phyloP scores from a whole-genome alignment of 139 green algal species.

The Medakamo hakoo region DNA sequence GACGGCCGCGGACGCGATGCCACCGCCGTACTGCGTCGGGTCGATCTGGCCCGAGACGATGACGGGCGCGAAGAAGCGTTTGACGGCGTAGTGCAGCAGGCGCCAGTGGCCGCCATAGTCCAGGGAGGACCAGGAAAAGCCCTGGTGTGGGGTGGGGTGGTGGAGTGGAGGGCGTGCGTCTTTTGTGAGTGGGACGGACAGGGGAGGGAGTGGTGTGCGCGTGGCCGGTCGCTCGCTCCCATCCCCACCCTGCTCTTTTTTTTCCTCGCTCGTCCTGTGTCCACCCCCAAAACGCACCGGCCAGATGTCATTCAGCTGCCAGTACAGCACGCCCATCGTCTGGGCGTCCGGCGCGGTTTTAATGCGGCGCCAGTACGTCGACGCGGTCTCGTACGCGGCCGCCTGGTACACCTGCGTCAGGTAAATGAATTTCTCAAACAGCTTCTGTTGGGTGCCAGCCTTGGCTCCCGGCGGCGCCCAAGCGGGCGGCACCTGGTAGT shows the following conservation, averaged over 20 bases:
- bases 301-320: constrained; percentile 74
- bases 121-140: constrained; percentile 38
- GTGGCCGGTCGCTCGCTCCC: not conserved
- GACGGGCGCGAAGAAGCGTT: constrained; percentile 20
- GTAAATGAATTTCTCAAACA: constrained; percentile 24
- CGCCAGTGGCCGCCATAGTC: constrained; percentile 45
- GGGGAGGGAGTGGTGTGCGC: not conserved
- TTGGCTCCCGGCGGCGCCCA: not conserved
- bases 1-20: not conserved
- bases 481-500: constrained; percentile 28
- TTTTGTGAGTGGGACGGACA: not conserved
- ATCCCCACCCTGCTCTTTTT: not conserved
- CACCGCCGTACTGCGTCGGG: too few species aligned
- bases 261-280: not conserved
- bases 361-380: constrained; percentile 36
- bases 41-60: constrained; percentile 9
- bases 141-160: constrained; percentile 10
- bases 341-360: constrained; percentile 20
- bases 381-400: constrained; percentile 47
- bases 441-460: not conserved
- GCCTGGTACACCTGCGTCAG: constrained; percentile 47
- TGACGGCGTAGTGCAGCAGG: constrained; percentile 35
- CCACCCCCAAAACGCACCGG: constrained; percentile 5
- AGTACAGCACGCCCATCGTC: constrained; percentile 67
- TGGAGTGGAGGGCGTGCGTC: not conserved